These are phyloP conservation scores for Secale cereale DNA, from an alignment of 176 grass and related monocot species.

Conservation along the genomic window DNA sequence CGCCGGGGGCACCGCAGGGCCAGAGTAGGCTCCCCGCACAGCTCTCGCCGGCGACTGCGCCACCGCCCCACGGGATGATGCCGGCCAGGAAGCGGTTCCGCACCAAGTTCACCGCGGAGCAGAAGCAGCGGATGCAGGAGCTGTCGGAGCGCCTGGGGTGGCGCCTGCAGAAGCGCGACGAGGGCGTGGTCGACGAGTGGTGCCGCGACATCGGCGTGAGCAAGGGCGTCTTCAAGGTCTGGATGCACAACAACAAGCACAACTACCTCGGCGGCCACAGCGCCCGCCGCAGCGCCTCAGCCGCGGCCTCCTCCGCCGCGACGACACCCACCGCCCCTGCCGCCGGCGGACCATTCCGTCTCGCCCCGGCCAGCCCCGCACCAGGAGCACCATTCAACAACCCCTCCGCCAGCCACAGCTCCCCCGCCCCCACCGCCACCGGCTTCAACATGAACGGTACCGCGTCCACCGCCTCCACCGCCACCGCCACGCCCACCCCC, in stretches of 20 bases:
- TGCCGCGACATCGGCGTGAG: slow-evolving; percentile 91
- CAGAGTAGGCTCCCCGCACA: slow-evolving; percentile 16
- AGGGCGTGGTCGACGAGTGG: slow-evolving; percentile 73
- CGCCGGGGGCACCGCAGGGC: neutral
- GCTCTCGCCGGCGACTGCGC: slow-evolving; percentile 10
- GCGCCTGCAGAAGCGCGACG: slow-evolving; percentile 95
- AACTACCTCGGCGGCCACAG: slow-evolving; percentile 76
- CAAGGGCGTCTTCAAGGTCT: slow-evolving; percentile 97
- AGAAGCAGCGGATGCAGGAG: slow-evolving; percentile 98
- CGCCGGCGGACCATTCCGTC: neutral
- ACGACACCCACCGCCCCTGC: neutral
- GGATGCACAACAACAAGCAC: slow-evolving; percentile 99
- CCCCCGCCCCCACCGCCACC: slow-evolving; percentile 9
- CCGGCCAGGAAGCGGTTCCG: slow-evolving; percentile 77
- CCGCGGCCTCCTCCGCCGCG: neutral
- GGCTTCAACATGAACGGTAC: slow-evolving; percentile 51
- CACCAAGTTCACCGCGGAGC: slow-evolving; percentile 87
- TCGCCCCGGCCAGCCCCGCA: neutral
- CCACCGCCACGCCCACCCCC: neutral
- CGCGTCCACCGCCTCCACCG: neutral
- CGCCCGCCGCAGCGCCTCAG: slow-evolving; percentile 38
- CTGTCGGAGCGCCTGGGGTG: slow-evolving; percentile 88
- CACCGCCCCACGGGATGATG: slow-evolving; percentile 3
- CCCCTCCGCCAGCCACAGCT: slow-evolving; percentile 25
- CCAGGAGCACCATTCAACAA: neutral